These are phyloP conservation scores for Pistacia integerrima DNA, from an alignment of 345 rosid genomes.

Conservation along the genomic window DNA sequence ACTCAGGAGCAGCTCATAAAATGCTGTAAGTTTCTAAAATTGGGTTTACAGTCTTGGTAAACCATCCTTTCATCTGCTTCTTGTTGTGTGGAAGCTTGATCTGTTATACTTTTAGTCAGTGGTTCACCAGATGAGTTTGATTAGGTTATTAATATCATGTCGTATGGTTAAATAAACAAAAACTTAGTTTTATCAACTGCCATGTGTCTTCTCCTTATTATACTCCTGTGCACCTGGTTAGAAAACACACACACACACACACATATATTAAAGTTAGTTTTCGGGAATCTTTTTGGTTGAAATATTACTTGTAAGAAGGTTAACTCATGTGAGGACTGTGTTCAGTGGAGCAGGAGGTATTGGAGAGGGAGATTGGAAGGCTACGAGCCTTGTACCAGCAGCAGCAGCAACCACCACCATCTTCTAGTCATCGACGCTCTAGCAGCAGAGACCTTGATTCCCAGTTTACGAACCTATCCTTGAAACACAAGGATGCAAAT, in stretches of 20 bases:
- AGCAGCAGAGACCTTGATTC: conserved; percentile 87
- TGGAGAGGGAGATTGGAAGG: conserved; percentile 95
- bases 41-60: neutral
- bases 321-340: conserved; percentile 15
- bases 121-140: conserved; percentile 6
- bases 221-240: neutral
- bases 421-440: conserved; percentile 70
- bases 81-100: conserved; percentile 2
- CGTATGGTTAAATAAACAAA: neutral
- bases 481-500: conserved; percentile 68
- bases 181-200: neutral
- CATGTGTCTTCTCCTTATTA: neutral
- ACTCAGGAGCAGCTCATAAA: conserved; percentile 84
- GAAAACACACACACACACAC: neutral
- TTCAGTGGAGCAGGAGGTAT: conserved; percentile 96
- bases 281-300: neutral
- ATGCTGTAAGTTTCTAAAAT: conserved; percentile 56
- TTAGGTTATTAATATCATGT: neutral
- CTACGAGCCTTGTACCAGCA: conserved; percentile 70
- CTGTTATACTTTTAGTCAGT: neutral
- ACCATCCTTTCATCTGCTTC: conserved; percentile 14
- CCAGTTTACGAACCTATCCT: conserved; percentile 79
- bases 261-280: neutral
- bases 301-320: conserved; percentile 2
- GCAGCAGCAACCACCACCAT: conserved; percentile 53